Conservation (phyloP, 2,329 filamentous ascomycete species). For the Onygena corvina region DNA sequence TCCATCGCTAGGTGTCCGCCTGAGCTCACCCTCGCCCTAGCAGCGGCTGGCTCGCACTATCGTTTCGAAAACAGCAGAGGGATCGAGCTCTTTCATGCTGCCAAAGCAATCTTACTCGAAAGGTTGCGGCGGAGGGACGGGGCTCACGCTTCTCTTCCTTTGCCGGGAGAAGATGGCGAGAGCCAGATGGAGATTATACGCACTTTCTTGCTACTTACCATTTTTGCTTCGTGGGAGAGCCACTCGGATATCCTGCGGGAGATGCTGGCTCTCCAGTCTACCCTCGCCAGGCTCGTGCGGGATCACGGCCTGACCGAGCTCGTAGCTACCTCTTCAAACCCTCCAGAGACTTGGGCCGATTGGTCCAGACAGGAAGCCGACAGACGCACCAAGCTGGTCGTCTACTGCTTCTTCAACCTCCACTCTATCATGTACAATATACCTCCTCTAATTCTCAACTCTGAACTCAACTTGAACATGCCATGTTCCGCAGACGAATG, state of each 20-base stretch:
- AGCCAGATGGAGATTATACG: conserved; percentile 41
- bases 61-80: conserved; percentile 40
- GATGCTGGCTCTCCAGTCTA: conserved; percentile 46
- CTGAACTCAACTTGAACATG: conserved; percentile 43
- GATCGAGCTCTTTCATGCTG: conserved; percentile 46
- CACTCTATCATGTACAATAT: conserved; percentile 52
- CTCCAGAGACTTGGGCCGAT: conserved; percentile 38
- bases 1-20: conserved; percentile 35
- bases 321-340: conserved; percentile 14
- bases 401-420: conserved; percentile 48
- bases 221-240: conserved; percentile 48
- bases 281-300: conserved; percentile 44
- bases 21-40: conserved; percentile 41
- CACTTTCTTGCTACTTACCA: conserved; percentile 43
- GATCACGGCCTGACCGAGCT: conserved; percentile 39
- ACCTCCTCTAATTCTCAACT: conserved; percentile 45
- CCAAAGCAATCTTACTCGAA: conserved; percentile 43
- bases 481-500: conserved; percentile 45
- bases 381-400: conserved; percentile 44
- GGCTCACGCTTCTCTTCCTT: conserved; percentile 31
- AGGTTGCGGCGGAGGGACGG: conserved; percentile 41
- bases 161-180: conserved; percentile 33
- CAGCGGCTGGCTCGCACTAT: conserved; percentile 40
- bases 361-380: conserved; percentile 45
- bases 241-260: conserved; percentile 47